phyloP scores from a whole-genome alignment of 148 eudicot species.

The Chenopodium quinoa region DNA sequence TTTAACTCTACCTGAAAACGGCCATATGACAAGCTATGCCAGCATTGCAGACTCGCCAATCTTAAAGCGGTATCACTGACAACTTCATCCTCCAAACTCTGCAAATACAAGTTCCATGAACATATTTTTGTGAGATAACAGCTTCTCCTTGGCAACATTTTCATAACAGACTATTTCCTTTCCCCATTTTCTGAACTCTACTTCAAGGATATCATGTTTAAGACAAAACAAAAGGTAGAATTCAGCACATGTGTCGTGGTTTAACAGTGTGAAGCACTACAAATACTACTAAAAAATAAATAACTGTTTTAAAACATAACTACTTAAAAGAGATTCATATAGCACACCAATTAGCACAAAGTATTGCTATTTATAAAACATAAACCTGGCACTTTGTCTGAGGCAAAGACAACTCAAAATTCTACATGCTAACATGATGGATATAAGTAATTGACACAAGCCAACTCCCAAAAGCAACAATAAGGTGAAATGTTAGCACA shows the following conservation, averaged over 20 bases:
- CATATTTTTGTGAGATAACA: slow-evolving; percentile 6
- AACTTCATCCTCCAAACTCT: slow-evolving; percentile 97
- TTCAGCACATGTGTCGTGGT: background rate
- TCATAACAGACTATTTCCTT: background rate
- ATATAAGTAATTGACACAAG: background rate
- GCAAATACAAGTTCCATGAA: slow-evolving; percentile 8
- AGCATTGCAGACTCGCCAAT: slow-evolving; percentile 77
- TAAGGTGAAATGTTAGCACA: slow-evolving; percentile 20
- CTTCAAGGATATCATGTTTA: background rate
- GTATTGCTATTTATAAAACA: background rate
- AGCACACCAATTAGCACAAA: background rate
- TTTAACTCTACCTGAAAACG: slow-evolving; percentile 71
- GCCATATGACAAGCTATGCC: slow-evolving; percentile 95
- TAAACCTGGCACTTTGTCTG: background rate
- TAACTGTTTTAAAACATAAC: background rate
- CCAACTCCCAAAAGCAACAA: background rate
- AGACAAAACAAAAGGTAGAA: background rate
- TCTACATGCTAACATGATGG: background rate
- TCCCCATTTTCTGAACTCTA: background rate
- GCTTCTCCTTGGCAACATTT: background rate
- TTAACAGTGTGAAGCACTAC: background rate
- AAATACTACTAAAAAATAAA: background rate
- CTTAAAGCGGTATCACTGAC: slow-evolving; percentile 72
- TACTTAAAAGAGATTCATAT: background rate
- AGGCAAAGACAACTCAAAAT: background rate